Evolutionary conservation across 139 green algal genomes (phyloP).

Genomic region (Chlamydomonas incerta): DNA sequence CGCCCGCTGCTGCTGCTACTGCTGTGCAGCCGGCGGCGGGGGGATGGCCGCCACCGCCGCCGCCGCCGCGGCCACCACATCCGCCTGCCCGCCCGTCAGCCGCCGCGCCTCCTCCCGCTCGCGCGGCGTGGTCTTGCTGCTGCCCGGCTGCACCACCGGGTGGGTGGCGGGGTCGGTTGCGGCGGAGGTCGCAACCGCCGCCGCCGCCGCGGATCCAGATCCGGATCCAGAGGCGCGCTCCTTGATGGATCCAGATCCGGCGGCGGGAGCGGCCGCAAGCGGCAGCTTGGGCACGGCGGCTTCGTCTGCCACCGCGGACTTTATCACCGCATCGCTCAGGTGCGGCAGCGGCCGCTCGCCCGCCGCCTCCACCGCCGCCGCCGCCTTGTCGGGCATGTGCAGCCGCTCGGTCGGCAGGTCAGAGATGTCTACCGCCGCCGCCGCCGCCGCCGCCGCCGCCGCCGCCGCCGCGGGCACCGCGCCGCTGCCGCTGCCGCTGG

Average conservation of each 20-base stretch:
- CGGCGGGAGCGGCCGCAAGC: no score
- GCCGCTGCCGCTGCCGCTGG: neutral
- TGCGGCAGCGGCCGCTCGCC: constrained; percentile 4
- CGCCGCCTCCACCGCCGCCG: neutral
- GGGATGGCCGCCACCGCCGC: neutral
- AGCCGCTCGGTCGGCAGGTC: neutral
- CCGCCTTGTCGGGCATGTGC: no score
- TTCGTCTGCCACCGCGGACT: neutral
- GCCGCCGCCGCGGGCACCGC: no score
- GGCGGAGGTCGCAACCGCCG: neutral
- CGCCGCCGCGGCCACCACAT: neutral
- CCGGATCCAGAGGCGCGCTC: no score
- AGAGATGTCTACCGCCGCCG: neutral
- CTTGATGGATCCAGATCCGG: no score
- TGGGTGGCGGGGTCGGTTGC: neutral
- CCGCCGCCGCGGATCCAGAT: neutral
- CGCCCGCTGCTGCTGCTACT: neutral
- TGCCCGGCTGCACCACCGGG: constrained; percentile 24
- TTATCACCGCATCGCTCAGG: constrained; percentile 5
- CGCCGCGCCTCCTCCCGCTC: constrained; percentile 4
- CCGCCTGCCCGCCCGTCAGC: neutral
- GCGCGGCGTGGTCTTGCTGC: constrained; percentile 25
- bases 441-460: no score
- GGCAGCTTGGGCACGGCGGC: no score
- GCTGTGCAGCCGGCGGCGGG: neutral